Evolutionary conservation across 345 rosid species (phyloP).

Genomic region (Jatropha curcas): DNA sequence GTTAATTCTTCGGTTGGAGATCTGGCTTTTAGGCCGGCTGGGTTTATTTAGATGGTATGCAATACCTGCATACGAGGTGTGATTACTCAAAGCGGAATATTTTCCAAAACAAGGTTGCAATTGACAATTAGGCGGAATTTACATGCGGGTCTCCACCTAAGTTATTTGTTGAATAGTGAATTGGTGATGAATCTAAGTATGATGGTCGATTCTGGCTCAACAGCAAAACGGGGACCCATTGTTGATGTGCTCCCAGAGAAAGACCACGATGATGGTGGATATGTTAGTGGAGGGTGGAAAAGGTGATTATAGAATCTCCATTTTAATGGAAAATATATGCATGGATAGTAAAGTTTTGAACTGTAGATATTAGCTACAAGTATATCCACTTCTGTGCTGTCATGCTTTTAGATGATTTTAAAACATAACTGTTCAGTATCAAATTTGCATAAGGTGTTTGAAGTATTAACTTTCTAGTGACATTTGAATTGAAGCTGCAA

Average conservation of each 20-base stretch:
- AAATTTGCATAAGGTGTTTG: background rate
- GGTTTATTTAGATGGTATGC: conserved; percentile 75
- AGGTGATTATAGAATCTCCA: conserved; percentile 45
- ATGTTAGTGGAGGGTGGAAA: conserved; percentile 85
- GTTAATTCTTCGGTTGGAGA: conserved; percentile 26
- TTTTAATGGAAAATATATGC: background rate
- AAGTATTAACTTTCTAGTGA: background rate
- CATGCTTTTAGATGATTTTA: background rate
- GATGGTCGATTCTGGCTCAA: conserved; percentile 75
- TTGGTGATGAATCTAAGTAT: conserved; percentile 41
- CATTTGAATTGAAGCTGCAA: background rate
- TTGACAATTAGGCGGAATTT: conserved; percentile 35
- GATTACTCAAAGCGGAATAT: conserved; percentile 62
- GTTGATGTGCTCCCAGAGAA: conserved; percentile 49
- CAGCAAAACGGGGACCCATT: conserved; percentile 42
- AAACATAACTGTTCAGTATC: background rate
- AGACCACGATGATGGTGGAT: conserved; percentile 71
- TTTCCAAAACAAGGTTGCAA: conserved; percentile 38
- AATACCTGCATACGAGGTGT: conserved; percentile 54
- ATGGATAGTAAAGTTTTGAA: background rate
- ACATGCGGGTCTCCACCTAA: conserved; percentile 37
- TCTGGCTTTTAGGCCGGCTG: conserved; percentile 33
- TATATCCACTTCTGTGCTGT: background rate
- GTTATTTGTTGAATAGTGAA: conserved; percentile 32
- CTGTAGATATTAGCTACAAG: background rate